phyloP scores from a whole-genome alignment of 2,329 filamentous ascomycete genomes.

The Pyrenochaeta sp. region DNA sequence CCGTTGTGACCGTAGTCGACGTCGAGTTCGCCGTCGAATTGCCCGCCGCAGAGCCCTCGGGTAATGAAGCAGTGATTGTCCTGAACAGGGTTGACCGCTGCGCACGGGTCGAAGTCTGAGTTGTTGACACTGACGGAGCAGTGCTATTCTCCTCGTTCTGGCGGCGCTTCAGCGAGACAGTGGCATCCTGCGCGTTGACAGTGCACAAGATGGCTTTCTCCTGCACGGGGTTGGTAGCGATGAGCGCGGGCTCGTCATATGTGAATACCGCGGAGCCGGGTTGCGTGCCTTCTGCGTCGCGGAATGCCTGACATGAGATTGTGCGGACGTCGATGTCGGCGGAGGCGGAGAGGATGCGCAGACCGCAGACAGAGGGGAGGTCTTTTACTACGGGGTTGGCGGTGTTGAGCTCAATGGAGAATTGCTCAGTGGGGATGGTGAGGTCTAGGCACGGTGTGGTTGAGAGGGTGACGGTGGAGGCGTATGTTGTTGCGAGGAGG shows the following conservation, averaged over 20 bases:
- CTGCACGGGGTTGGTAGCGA: constrained; percentile 35
- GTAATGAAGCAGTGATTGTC: neutral
- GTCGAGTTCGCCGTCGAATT: constrained; percentile 1
- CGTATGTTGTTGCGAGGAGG: constrained; percentile 7
- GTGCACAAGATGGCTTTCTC: constrained; percentile 23
- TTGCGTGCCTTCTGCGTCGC: constrained; percentile 25
- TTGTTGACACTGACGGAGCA: neutral
- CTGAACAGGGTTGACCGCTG: neutral
- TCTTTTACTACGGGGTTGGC: constrained; percentile 16
- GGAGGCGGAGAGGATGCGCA: constrained; percentile 27
- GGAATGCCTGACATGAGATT: constrained; percentile 33
- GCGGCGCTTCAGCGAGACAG: neutral
- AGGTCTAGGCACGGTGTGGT: constrained; percentile 1
- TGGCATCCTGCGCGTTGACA: neutral
- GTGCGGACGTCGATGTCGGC: constrained; percentile 15
- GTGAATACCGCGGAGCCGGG: constrained; percentile 31
- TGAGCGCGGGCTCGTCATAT: constrained; percentile 19
- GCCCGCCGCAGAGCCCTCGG: neutral
- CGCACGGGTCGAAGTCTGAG: neutral
- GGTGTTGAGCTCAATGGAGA: constrained; percentile 8
- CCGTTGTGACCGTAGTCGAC: constrained; percentile 4
- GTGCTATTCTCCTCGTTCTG: constrained; percentile 1
- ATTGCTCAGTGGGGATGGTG: neutral
- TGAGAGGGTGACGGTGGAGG: constrained; percentile 5
- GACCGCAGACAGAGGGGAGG: constrained; percentile 31